Evolutionary conservation across 805 yeast genomes (phyloP).

Genomic region (Hyphopichia homilentoma): DNA sequence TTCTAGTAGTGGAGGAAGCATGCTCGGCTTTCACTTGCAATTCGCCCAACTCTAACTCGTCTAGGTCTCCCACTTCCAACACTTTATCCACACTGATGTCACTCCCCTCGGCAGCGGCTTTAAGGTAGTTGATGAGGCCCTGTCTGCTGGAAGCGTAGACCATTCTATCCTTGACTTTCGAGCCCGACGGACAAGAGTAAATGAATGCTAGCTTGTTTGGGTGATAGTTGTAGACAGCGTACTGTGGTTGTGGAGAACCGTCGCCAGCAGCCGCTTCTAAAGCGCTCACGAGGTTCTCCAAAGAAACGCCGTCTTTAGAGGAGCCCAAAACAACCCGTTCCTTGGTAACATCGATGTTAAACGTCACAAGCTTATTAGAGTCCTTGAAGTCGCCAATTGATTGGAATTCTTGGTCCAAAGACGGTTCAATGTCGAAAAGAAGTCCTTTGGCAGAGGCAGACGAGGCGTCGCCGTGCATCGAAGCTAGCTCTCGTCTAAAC

Average conservation of each 20-base stretch:
- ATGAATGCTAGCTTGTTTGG: slow-evolving; percentile 51
- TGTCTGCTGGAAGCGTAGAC: slow-evolving; percentile 79
- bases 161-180: slow-evolving; percentile 90
- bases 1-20: slow-evolving; percentile 7
- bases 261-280: slow-evolving; percentile 13
- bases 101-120: slow-evolving; percentile 27
- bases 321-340: slow-evolving; percentile 39
- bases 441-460: slow-evolving; percentile 5
- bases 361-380: slow-evolving; percentile 36
- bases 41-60: slow-evolving; percentile 58
- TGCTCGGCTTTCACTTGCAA: slow-evolving; percentile 25
- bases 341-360: slow-evolving; percentile 44
- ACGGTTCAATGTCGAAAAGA: slow-evolving; percentile 22
- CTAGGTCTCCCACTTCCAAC: slow-evolving; percentile 70
- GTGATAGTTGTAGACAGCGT: slow-evolving; percentile 48
- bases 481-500: slow-evolving; percentile 28
- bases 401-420: slow-evolving; percentile 23
- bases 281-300: slow-evolving; percentile 16
- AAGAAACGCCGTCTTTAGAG: slow-evolving; percentile 13
- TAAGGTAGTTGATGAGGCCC: slow-evolving; percentile 53
- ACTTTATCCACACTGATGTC: slow-evolving; percentile 36
- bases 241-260: slow-evolving; percentile 48
- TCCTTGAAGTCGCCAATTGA: slow-evolving; percentile 8
- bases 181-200: slow-evolving; percentile 86
- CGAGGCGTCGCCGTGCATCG: slow-evolving; percentile 23